Conservation (phyloP, 1,139 yeast species). For the Sugiyamaella castrensis region DNA sequence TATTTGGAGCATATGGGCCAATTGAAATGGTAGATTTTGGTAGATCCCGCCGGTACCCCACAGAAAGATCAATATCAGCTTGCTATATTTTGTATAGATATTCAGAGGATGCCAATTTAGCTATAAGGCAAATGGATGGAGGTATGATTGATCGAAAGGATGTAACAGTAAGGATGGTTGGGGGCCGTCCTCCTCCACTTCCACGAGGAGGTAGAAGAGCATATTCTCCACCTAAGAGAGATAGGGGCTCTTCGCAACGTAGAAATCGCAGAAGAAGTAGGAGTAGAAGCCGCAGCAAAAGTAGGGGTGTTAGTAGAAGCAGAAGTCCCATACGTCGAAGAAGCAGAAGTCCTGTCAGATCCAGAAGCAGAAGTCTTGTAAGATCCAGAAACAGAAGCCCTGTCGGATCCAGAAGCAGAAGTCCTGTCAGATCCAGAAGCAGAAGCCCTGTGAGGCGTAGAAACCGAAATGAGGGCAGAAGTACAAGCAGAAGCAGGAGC, state of each 20-base stretch:
- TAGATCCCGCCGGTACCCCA: constrained; percentile 7
- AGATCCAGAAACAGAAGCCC: not conserved
- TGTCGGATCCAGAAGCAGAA: not conserved
- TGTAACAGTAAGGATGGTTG: constrained; percentile 21
- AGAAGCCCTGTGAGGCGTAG: constrained; percentile 1
- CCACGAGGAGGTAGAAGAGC: constrained; percentile 12
- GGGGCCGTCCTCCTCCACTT: constrained; percentile 11
- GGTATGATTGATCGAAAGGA: constrained; percentile 29
- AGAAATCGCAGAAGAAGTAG: constrained; percentile 7
- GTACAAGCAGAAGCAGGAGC: constrained; percentile 6
- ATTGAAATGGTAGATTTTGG: constrained; percentile 25
- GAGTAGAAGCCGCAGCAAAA: constrained; percentile 4
- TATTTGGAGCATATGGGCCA: constrained; percentile 29
- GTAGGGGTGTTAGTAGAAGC: not conserved
- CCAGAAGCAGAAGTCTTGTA: not conserved
- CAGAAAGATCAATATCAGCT: constrained; percentile 13
- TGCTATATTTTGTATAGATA: constrained; percentile 23
- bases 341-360: not conserved
- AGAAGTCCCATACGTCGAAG: not conserved
- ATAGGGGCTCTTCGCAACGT: not conserved
- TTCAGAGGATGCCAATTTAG: constrained; percentile 28
- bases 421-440: not conserved
- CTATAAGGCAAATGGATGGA: constrained; percentile 27
- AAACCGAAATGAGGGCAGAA: constrained; percentile 7
- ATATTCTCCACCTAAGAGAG: constrained; percentile 1